These are phyloP conservation scores for Talaromyces adpressus DNA, from an alignment of 495 filamentous ascomycete species.

Conservation along the genomic window DNA sequence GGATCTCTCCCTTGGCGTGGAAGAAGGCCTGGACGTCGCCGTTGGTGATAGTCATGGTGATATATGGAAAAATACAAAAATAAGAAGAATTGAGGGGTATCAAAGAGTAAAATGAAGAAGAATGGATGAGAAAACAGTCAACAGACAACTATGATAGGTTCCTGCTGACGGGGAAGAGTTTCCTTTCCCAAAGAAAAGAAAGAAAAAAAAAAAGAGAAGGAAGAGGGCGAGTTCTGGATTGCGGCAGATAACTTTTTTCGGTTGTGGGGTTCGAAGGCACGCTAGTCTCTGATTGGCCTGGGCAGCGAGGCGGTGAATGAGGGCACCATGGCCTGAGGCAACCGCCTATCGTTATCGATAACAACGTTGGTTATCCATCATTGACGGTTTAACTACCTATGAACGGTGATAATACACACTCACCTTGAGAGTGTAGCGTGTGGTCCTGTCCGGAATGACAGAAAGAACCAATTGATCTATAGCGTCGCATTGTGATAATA, in stretches of 20 bases:
- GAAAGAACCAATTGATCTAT: too few species aligned
- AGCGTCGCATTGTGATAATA: too few species aligned
- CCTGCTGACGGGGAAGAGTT: slow-evolving; percentile 46
- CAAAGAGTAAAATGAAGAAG: slow-evolving; percentile 10
- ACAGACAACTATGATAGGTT: slow-evolving; percentile 38
- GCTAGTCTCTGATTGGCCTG: slow-evolving; percentile 21
- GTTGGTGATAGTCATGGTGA: slow-evolving; percentile 65
- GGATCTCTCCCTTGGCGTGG: slow-evolving; percentile 39
- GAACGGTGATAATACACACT: neutral
- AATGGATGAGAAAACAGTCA: slow-evolving; percentile 26
- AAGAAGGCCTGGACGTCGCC: slow-evolving; percentile 42
- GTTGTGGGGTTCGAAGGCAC: neutral
- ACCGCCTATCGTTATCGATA: neutral
- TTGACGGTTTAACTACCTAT: too few species aligned
- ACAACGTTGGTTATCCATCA: neutral
- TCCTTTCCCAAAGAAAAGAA: slow-evolving; percentile 51
- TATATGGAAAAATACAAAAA: slow-evolving; percentile 20
- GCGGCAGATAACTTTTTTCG: slow-evolving; percentile 6
- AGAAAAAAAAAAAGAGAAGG: slow-evolving; percentile 33
- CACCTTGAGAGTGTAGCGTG: neutral
- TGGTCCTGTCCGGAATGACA: neutral
- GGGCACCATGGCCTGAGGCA: neutral
- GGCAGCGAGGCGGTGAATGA: slow-evolving; percentile 23
- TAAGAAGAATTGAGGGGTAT: slow-evolving; percentile 13
- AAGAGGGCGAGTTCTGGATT: slow-evolving; percentile 6